Conservation (phyloP, 2,329 filamentous ascomycete species). For the Epichloe uncinata region DNA sequence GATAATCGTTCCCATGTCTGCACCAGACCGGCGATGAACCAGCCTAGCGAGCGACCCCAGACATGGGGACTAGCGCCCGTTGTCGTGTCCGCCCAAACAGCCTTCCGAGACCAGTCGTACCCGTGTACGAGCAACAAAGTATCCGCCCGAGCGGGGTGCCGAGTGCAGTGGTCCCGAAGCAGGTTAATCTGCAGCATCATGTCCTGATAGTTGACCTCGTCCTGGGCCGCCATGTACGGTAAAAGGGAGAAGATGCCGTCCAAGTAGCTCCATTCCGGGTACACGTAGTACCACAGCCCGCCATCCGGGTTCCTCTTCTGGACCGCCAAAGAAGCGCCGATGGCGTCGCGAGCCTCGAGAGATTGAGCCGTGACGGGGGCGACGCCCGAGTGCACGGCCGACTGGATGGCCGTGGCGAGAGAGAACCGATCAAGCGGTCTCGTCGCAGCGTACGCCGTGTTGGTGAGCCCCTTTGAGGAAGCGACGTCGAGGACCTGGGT, state of each 20-base stretch:
- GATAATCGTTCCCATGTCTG: conserved; percentile 33
- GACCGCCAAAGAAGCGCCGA: conserved; percentile 10
- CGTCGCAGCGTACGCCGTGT: conserved; percentile 6
- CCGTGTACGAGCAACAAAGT: conserved; percentile 29
- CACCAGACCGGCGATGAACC: conserved; percentile 39
- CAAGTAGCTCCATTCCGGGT: conserved; percentile 38
- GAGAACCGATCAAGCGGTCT: conserved; percentile 14
- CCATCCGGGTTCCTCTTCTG: conserved; percentile 19
- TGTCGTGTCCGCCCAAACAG: conserved; percentile 35
- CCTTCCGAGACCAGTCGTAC: conserved; percentile 34
- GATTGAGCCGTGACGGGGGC: conserved; percentile 3
- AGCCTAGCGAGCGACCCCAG: conserved; percentile 41
- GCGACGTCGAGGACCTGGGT: conserved; percentile 8
- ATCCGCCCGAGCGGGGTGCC: background rate
- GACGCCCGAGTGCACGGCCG: conserved; percentile 2
- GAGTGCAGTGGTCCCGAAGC: conserved; percentile 7
- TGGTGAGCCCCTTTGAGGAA: conserved; percentile 4
- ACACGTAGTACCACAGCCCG: conserved; percentile 26
- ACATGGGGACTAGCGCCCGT: conserved; percentile 38
- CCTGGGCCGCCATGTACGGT: conserved; percentile 21
- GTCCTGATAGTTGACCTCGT: conserved; percentile 8
- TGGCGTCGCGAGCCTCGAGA: conserved; percentile 6
- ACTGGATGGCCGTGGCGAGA: conserved; percentile 8
- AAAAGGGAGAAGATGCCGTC: conserved; percentile 39
- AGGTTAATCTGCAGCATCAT: conserved; percentile 11